These are phyloP conservation scores for Colletotrichum sp. DNA, from an alignment of 2,329 filamentous ascomycete species.

Conservation along the genomic window DNA sequence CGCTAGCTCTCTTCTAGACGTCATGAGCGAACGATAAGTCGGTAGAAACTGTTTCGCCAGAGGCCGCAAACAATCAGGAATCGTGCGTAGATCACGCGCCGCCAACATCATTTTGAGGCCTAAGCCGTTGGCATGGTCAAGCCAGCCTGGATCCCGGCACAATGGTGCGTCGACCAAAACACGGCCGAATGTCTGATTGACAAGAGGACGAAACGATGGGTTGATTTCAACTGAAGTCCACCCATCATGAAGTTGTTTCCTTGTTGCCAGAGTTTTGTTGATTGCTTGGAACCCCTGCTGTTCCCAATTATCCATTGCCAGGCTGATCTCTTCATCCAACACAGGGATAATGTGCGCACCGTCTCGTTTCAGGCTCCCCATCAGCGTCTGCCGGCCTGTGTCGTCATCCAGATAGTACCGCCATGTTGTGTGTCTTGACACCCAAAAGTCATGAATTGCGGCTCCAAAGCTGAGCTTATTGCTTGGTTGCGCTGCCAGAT, in stretches of 20 bases:
- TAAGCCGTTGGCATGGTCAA: background rate
- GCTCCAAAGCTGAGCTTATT: background rate
- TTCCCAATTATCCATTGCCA: background rate
- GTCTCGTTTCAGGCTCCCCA: background rate
- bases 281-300: background rate
- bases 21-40: background rate
- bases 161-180: background rate
- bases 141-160: background rate
- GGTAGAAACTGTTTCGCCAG: background rate
- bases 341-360: background rate
- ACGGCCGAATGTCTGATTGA: background rate
- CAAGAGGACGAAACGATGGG: background rate
- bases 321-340: background rate
- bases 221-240: background rate
- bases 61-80: background rate
- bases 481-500: background rate
- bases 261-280: background rate
- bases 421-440: background rate
- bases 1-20: background rate
- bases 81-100: background rate
- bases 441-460: background rate
- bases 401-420: background rate
- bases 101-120: constrained; percentile 1
- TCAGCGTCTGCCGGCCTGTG: background rate
- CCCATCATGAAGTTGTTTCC: background rate